Conservation (phyloP, 1,139 yeast genomes). For the Kodamaea fungicola region DNA sequence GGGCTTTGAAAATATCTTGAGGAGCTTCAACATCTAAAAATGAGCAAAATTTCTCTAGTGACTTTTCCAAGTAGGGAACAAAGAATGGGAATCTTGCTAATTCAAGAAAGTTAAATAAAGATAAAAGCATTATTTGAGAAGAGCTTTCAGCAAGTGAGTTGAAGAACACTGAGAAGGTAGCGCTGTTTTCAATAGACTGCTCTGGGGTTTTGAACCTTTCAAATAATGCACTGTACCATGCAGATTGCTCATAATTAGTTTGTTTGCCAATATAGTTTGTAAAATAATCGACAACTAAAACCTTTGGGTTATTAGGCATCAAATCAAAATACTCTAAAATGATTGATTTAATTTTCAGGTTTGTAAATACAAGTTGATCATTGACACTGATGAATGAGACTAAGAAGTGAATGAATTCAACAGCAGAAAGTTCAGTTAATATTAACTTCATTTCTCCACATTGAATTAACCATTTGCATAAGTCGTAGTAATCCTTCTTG, state of each 20-base stretch:
- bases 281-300: slow-evolving; percentile 10
- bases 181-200: slow-evolving; percentile 34
- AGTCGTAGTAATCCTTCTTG: slow-evolving; percentile 32
- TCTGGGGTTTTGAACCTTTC: slow-evolving; percentile 31
- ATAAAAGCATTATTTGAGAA: slow-evolving; percentile 24
- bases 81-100: slow-evolving; percentile 32
- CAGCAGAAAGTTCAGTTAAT: slow-evolving; percentile 18
- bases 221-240: slow-evolving; percentile 31
- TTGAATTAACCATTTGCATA: slow-evolving; percentile 29
- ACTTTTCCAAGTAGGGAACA: slow-evolving; percentile 23
- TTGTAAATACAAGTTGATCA: slow-evolving; percentile 10
- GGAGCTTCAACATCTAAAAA: slow-evolving; percentile 13
- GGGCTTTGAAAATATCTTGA: slow-evolving; percentile 23
- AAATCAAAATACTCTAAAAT: slow-evolving; percentile 13
- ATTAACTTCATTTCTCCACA: slow-evolving; percentile 29
- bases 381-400: slow-evolving; percentile 10
- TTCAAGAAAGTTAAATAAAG: slow-evolving; percentile 42
- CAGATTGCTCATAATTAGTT: slow-evolving; percentile 16
- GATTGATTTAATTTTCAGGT: slow-evolving; percentile 9
- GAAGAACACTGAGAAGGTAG: slow-evolving; percentile 37
- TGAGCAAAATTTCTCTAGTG: slow-evolving; percentile 22
- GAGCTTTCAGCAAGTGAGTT: slow-evolving; percentile 27
- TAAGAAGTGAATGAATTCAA: slow-evolving; percentile 19
- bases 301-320: slow-evolving; percentile 19
- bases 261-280: slow-evolving; percentile 5